A percentile compares a stretch with the other conserved stretches of the same genome.
Evolutionary conservation across 1,284 basidiomycete species (phyloP).

Genomic region (Rhodotorula sp.): DNA sequence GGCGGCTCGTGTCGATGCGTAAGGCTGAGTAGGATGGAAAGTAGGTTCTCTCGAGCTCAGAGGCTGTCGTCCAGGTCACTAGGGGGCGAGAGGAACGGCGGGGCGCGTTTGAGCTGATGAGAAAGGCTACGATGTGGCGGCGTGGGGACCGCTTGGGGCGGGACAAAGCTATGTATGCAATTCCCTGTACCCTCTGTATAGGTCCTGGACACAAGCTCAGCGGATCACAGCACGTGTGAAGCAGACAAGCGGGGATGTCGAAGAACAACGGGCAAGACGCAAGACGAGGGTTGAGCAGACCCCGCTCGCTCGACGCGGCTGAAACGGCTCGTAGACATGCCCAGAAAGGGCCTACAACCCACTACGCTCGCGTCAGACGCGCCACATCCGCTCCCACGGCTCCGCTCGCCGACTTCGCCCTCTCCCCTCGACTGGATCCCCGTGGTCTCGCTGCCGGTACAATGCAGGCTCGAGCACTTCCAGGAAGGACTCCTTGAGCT

Average conservation of each 20-base stretch:
- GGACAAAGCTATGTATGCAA: no score
- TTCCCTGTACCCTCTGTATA: no score
- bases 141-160: no score
- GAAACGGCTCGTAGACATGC: neutral
- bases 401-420: neutral
- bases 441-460: neutral
- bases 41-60: neutral
- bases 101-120: no score
- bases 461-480: slow-evolving; percentile 13
- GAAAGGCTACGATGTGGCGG: no score
- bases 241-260: no score
- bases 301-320: neutral
- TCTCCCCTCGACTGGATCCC: slow-evolving; percentile 8
- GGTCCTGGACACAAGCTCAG: no score
- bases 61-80: no score
- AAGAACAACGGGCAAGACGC: neutral
- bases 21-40: neutral
- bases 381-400: slow-evolving; percentile 4
- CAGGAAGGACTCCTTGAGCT: slow-evolving; percentile 46
- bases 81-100: no score
- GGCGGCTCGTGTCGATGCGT: neutral
- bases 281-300: neutral
- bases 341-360: neutral
- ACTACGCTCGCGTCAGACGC: neutral
- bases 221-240: no score